A percentile compares a stretch with the other conserved stretches of the same genome.
Evolutionary conservation across 768 basidiomycete species (phyloP).

Genomic region (Lentinula guzmanii): DNA sequence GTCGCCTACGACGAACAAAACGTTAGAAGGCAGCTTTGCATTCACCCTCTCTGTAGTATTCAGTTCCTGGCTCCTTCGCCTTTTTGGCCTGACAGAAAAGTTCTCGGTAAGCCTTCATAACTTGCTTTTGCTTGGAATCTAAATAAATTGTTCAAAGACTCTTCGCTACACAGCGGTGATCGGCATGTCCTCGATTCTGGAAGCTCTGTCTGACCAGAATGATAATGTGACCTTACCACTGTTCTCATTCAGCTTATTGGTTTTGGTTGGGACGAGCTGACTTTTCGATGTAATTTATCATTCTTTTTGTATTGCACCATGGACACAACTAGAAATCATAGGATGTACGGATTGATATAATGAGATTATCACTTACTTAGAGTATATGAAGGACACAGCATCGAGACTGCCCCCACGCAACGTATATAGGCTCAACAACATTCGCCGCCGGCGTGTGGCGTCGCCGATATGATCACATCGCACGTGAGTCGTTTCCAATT

Average conservation of each 20-base stretch:
- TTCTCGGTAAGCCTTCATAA: conserved; percentile 65
- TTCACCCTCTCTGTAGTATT: conserved; percentile 67
- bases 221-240: conserved; percentile 96
- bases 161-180: conserved; percentile 60
- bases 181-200: conserved; percentile 65
- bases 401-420: too few relatives aligned
- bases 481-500: too few relatives aligned
- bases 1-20: conserved; percentile 82
- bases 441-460: too few relatives aligned
- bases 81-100: conserved; percentile 58
- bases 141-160: conserved; percentile 37
- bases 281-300: neutral
- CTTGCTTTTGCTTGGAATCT: neutral
- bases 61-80: conserved; percentile 66
- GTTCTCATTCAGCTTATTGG: conserved; percentile 89
- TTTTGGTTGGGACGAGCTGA: conserved; percentile 34
- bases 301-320: neutral
- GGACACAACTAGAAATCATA: neutral
- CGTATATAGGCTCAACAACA: too few relatives aligned
- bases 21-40: conserved; percentile 85
- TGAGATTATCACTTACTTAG: neutral
- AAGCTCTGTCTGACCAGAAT: conserved; percentile 93
- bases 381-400: too few relatives aligned
- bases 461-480: too few relatives aligned
- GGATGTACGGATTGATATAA: neutral